A percentile compares a stretch with the other conserved stretches of the same genome.
phyloP scores from a whole-genome alignment of 352 stramenopile species.

The Phytophthora aleatoria region DNA sequence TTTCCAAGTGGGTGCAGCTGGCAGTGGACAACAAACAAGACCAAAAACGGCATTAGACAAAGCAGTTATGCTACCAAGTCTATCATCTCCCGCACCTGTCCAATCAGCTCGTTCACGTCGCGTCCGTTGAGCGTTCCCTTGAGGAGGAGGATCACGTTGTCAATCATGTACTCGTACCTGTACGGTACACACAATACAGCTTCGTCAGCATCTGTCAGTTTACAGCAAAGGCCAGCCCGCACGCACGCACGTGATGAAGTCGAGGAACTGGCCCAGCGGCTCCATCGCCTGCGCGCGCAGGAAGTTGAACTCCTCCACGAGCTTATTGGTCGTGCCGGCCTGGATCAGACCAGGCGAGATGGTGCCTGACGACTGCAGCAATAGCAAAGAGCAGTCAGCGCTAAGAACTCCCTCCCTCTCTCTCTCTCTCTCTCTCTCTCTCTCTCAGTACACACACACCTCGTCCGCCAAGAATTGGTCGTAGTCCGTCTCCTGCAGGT shows the following conservation, averaged over 20 bases:
- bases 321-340: conserved; percentile 87
- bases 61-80: neutral
- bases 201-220: neutral
- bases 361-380: conserved; percentile 68
- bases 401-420: neutral
- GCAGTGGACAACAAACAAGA: neutral
- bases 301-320: conserved; percentile 97
- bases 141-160: conserved; percentile 99
- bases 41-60: conserved; percentile 6
- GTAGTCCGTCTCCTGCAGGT: conserved; percentile 99
- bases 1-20: conserved; percentile 98
- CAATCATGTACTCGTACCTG: conserved; percentile 99
- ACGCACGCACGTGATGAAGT: conserved; percentile 96
- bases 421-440: neutral
- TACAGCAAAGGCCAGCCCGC: neutral
- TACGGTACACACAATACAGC: neutral
- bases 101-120: conserved; percentile 98
- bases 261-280: conserved; percentile 96
- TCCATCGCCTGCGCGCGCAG: conserved; percentile 96
- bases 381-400: conserved; percentile 19
- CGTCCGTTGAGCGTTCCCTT: conserved; percentile 97
- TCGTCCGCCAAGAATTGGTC: conserved; percentile 96
- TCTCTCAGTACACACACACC: conserved; percentile 32
- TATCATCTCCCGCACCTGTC: conserved; percentile 52
- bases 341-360: conserved; percentile 86